Evolutionary conservation across 208 protist species (phyloP).

Genomic region (Crithidia brevicula): DNA sequence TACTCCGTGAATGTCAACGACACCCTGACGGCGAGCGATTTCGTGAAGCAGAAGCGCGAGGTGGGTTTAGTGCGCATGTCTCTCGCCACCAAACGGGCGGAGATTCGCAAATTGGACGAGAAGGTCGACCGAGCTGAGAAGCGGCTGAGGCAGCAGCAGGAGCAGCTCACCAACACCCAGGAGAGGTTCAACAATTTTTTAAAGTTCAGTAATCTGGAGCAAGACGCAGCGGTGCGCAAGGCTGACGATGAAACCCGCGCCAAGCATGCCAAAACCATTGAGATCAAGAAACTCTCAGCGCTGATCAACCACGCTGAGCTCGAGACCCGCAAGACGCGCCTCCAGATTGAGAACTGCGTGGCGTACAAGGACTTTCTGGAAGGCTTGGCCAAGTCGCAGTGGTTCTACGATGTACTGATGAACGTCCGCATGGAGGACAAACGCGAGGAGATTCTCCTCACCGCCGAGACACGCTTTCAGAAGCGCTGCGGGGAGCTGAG

Average conservation of each 20-base stretch:
- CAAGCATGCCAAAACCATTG: conserved; percentile 92
- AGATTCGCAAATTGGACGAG: conserved; percentile 95
- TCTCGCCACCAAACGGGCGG: conserved; percentile 91
- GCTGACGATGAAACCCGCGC: conserved; percentile 92
- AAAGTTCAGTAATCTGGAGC: conserved; percentile 95
- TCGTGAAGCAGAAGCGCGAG: conserved; percentile 95
- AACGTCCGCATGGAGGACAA: conserved; percentile 69
- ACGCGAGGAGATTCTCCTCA: conserved; percentile 58
- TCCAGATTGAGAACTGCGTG: conserved; percentile 92
- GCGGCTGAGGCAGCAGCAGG: conserved; percentile 90
- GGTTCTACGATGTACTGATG: conserved; percentile 82
- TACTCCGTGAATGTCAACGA: conserved; percentile 21
- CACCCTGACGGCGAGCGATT: conserved; percentile 72
- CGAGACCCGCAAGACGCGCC: conserved; percentile 91
- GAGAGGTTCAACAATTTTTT: conserved; percentile 95
- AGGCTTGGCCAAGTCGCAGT: conserved; percentile 83
- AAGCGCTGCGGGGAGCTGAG: conserved; percentile 33
- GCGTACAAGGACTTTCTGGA: conserved; percentile 95
- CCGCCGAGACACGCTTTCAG: conserved; percentile 58
- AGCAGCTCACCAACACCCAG: conserved; percentile 92
- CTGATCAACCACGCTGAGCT: conserved; percentile 86
- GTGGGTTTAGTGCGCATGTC: conserved; percentile 96
- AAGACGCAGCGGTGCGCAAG: conserved; percentile 94
- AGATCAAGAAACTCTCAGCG: conserved; percentile 96
- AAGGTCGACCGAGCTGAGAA: conserved; percentile 91